These are phyloP conservation scores for Taiwanofungus camphoratus DNA, from an alignment of 1,284 basidiomycete genomes.

Conservation along the genomic window DNA sequence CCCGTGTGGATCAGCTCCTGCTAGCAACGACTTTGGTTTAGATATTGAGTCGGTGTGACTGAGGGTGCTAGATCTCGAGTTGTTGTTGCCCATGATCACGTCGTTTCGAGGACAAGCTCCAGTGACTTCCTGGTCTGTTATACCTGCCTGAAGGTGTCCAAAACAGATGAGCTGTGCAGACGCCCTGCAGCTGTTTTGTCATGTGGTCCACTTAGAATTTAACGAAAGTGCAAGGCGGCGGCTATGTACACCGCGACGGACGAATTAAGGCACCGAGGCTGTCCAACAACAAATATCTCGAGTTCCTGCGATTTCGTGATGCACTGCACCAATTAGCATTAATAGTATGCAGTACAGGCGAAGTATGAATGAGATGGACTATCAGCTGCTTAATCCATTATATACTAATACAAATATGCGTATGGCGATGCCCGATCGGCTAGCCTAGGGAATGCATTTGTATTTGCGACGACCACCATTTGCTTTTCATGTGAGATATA, in stretches of 20 bases:
- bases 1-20: neutral
- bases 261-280: no score
- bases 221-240: no score
- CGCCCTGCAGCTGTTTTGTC: no score
- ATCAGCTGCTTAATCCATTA: no score
- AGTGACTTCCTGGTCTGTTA: no score
- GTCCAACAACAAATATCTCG: no score
- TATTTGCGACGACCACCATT: constrained; percentile 84
- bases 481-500: constrained; percentile 96
- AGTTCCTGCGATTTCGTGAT: no score
- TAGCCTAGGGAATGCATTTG: constrained; percentile 76
- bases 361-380: neutral
- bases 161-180: no score
- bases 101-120: no score
- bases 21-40: constrained; percentile 7
- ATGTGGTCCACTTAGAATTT: no score
- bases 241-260: no score
- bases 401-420: constrained; percentile 22
- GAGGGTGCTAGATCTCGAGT: constrained; percentile 12
- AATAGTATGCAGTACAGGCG: neutral
- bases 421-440: constrained; percentile 57
- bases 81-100: constrained; percentile 16
- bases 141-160: no score
- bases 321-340: neutral
- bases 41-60: constrained; percentile 7